A percentile compares a stretch with the other conserved stretches of the same genome.
These are phyloP conservation scores for Echria macrotheca DNA, from an alignment of 495 filamentous ascomycete genomes.

Conservation along the genomic window DNA sequence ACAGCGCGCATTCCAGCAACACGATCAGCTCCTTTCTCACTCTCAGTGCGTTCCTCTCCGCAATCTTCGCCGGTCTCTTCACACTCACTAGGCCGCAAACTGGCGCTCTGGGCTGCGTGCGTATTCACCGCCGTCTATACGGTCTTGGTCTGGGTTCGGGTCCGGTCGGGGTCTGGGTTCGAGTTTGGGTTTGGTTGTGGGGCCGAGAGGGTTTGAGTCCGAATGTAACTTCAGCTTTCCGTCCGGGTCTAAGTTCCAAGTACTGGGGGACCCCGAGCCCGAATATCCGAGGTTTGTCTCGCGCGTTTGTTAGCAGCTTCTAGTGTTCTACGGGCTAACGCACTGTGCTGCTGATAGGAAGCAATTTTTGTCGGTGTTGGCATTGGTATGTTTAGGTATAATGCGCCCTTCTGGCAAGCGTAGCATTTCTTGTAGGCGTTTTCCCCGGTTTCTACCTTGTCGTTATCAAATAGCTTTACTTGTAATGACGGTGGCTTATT, in stretches of 20 bases:
- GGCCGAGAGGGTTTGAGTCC: neutral
- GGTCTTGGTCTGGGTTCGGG: neutral
- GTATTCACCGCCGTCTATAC: slow-evolving; percentile 31
- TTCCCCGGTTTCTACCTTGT: neutral
- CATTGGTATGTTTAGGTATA: too few species aligned
- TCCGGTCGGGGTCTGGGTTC: neutral
- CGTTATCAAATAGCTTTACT: neutral
- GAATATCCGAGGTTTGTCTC: neutral
- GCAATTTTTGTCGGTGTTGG: neutral
- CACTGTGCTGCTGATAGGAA: too few species aligned
- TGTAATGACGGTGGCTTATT: neutral
- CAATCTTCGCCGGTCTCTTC: slow-evolving; percentile 46
- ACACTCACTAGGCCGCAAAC: slow-evolving; percentile 45
- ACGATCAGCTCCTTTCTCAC: slow-evolving; percentile 52
- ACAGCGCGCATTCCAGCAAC: slow-evolving; percentile 46
- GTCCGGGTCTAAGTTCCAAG: too few species aligned
- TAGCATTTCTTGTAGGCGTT: neutral
- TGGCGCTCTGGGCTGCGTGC: slow-evolving; percentile 44
- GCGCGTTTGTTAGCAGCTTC: too few species aligned
- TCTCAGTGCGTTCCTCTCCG: slow-evolving; percentile 52
- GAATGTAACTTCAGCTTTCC: too few species aligned
- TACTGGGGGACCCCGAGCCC: neutral
- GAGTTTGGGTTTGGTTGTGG: neutral
- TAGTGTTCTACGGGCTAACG: too few species aligned
- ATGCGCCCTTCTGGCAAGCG: neutral